These are phyloP conservation scores for Setaria italica DNA, from an alignment of 202 grass and related monocot genomes.

Conservation along the genomic window DNA sequence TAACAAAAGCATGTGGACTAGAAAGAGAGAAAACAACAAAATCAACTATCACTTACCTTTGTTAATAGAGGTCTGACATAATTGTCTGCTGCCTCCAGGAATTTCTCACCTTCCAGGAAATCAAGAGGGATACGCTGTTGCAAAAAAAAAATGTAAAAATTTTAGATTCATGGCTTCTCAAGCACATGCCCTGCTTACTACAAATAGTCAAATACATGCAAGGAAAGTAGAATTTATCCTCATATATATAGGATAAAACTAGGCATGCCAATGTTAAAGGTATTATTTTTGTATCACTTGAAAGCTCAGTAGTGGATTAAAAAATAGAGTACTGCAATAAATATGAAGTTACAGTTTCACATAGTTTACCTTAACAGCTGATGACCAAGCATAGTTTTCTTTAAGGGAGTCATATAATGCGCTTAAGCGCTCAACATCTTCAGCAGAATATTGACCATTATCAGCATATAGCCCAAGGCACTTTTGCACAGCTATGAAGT, in stretches of 20 bases:
- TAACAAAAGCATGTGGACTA: constrained; percentile 18
- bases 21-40: constrained; percentile 1
- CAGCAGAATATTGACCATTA: constrained; percentile 78
- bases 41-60: constrained; percentile 63
- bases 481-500: constrained; percentile 90
- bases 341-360: constrained; percentile 27
- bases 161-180: background rate
- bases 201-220: background rate
- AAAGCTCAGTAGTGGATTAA: constrained; percentile 30
- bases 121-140: constrained; percentile 97
- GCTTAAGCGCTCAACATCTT: constrained; percentile 73
- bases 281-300: constrained; percentile 1
- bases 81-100: constrained; percentile 86
- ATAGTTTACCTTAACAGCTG: constrained; percentile 87
- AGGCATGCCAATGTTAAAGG: background rate
- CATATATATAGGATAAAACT: constrained; percentile 13
- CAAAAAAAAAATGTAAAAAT: constrained; percentile 27
- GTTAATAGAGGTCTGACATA: constrained; percentile 95
- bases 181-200: constrained; percentile 24
- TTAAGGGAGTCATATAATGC: constrained; percentile 84
- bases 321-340: background rate
- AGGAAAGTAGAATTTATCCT: constrained; percentile 10
- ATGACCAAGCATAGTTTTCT: constrained; percentile 91
- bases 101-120: constrained; percentile 90
- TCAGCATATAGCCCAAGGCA: constrained; percentile 88